Conservation (phyloP, 202 grass and related monocot genomes). For the Bolboschoenoplectus hybrid region DNA sequence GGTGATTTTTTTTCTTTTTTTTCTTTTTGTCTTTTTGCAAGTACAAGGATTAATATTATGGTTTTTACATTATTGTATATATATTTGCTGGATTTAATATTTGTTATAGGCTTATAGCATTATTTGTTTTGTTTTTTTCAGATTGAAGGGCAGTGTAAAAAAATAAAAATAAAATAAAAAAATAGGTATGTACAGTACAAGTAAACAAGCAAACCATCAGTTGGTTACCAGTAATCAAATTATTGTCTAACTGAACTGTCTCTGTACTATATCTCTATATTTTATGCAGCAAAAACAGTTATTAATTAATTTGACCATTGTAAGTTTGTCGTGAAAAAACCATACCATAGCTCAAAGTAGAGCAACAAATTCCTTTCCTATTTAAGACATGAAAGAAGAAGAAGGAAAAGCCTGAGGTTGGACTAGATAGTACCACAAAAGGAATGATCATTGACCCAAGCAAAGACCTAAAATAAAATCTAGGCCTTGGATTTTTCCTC, state of each 20-base stretch:
- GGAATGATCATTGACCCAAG: conserved; percentile 13
- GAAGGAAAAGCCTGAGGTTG: not conserved
- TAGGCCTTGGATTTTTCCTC: not conserved
- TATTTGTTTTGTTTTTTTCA: not conserved
- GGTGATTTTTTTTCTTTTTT: not conserved
- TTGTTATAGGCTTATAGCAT: not conserved
- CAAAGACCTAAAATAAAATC: conserved; percentile 3
- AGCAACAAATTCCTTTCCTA: not conserved
- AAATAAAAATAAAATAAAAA: too few species aligned
- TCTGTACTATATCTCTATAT: conserved; percentile 28
- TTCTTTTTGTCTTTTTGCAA: not conserved
- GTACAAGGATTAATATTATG: not conserved
- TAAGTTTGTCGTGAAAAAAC: not conserved
- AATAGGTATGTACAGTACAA: not conserved
- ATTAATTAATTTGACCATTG: not conserved
- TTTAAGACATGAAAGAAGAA: not conserved
- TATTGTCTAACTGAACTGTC: not conserved
- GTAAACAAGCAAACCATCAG: not conserved
- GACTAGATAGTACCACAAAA: conserved; percentile 24
- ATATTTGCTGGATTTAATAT: not conserved
- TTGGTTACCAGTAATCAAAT: not conserved
- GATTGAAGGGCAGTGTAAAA: not conserved
- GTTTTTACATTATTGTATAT: not conserved
- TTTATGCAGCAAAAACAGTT: conserved; percentile 11
- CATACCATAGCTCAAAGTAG: not conserved